phyloP scores from a whole-genome alignment of 1,139 yeast species.

The Candida tunisiensis region DNA sequence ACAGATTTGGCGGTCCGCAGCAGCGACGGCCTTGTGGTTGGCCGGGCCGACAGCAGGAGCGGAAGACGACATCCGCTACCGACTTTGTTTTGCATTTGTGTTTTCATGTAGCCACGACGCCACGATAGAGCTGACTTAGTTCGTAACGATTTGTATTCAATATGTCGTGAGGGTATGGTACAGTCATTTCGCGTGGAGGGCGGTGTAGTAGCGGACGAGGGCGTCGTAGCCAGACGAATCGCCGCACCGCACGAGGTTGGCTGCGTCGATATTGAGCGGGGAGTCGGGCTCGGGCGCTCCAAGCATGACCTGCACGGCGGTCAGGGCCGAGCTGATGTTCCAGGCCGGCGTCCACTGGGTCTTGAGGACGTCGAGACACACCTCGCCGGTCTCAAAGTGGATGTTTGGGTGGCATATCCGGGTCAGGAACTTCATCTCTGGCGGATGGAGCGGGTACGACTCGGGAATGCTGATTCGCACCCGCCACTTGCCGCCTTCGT shows the following conservation, averaged over 20 bases:
- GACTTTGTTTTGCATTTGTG: no score
- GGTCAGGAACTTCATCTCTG: slow-evolving; percentile 34
- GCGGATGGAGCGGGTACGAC: slow-evolving; percentile 58
- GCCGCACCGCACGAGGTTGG: slow-evolving; percentile 49
- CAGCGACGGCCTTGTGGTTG: no score
- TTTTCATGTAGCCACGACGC: no score
- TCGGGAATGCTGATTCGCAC: slow-evolving; percentile 33
- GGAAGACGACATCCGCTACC: no score
- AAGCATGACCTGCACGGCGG: slow-evolving; percentile 53
- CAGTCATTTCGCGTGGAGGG: slow-evolving; percentile 20
- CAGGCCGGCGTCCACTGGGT: slow-evolving; percentile 80
- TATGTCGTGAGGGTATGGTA: no score
- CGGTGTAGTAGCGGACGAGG: slow-evolving; percentile 44
- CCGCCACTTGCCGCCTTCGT: slow-evolving; percentile 36
- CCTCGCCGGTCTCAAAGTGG: slow-evolving; percentile 53
- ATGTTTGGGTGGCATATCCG: slow-evolving; percentile 67
- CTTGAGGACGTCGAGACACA: slow-evolving; percentile 68
- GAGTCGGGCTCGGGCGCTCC: slow-evolving; percentile 74
- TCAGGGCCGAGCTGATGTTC: slow-evolving; percentile 53
- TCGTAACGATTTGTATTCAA: no score
- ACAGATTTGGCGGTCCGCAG: no score
- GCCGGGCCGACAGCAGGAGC: no score
- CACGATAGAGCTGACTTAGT: no score
- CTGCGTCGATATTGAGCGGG: slow-evolving; percentile 74
- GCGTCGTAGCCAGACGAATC: slow-evolving; percentile 42